Conservation (phyloP, 2,329 filamentous ascomycete species). For the Macrophomina tecta region DNA sequence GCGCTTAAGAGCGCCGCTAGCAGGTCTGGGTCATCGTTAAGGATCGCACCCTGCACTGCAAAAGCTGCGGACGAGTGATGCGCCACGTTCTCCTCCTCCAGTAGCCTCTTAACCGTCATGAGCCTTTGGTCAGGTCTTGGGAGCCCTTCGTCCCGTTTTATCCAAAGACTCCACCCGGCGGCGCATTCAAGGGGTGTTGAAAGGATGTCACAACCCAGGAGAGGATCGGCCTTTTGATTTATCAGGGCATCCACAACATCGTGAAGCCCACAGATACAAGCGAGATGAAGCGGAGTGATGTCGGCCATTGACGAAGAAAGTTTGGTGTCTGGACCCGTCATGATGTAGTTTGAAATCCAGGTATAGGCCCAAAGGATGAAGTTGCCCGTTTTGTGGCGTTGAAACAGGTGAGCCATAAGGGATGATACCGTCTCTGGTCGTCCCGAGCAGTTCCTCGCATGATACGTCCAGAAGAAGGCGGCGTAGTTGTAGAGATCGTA, state of each 20-base stretch:
- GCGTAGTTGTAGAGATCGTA: not conserved
- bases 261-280: not conserved
- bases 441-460: not conserved
- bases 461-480: not conserved
- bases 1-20: not conserved
- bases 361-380: conserved; percentile 5
- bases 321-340: not conserved
- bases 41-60: not conserved
- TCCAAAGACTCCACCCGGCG: not conserved
- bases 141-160: not conserved
- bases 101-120: not conserved
- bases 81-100: not conserved
- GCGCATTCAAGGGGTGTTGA: not conserved
- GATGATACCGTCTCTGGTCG: not conserved
- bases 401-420: not conserved
- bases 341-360: not conserved
- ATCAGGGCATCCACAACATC: not conserved
- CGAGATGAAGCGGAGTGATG: not conserved
- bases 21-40: not conserved
- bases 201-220: not conserved
- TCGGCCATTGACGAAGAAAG: not conserved
- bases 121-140: not conserved
- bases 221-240: not conserved
- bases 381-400: not conserved
- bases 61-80: not conserved